A percentile compares a stretch with the other conserved stretches of the same genome.
These are phyloP conservation scores for Solanum acaule DNA, from an alignment of 257 asterid species.

Conservation along the genomic window DNA sequence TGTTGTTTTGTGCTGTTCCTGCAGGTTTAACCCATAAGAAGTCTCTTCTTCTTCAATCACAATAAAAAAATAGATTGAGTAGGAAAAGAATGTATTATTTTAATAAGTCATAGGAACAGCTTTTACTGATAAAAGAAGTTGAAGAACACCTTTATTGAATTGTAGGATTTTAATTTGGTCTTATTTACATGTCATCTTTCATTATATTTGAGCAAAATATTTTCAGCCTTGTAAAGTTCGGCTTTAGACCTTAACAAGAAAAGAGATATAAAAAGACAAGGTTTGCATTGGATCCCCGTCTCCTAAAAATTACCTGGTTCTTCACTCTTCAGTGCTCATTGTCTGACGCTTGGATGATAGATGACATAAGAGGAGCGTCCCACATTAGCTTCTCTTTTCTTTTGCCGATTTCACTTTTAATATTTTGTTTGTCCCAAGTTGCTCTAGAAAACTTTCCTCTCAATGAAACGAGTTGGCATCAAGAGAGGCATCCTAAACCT, in stretches of 20 bases:
- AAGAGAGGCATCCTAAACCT: neutral
- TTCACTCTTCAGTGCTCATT: neutral
- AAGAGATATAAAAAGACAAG: neutral
- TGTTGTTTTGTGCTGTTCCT: neutral
- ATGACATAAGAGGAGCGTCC: neutral
- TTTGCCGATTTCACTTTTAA: neutral
- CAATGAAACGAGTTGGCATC: neutral
- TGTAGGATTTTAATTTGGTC: neutral
- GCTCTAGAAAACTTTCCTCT: neutral
- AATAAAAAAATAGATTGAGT: neutral
- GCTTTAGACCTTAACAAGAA: neutral
- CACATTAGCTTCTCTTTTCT: neutral
- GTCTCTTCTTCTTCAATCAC: neutral
- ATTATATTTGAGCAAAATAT: neutral
- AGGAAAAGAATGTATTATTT: neutral
- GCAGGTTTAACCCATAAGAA: neutral
- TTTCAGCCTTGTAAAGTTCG: neutral
- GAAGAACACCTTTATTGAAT: neutral
- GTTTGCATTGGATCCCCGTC: neutral
- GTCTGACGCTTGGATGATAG: neutral
- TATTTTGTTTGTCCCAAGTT: neutral
- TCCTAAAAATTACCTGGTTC: neutral
- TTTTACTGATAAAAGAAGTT: neutral
- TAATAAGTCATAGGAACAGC: neutral
- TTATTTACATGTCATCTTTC: neutral